Evolutionary conservation across 306 rosid species (phyloP).

Genomic region (Prosopis cineraria): DNA sequence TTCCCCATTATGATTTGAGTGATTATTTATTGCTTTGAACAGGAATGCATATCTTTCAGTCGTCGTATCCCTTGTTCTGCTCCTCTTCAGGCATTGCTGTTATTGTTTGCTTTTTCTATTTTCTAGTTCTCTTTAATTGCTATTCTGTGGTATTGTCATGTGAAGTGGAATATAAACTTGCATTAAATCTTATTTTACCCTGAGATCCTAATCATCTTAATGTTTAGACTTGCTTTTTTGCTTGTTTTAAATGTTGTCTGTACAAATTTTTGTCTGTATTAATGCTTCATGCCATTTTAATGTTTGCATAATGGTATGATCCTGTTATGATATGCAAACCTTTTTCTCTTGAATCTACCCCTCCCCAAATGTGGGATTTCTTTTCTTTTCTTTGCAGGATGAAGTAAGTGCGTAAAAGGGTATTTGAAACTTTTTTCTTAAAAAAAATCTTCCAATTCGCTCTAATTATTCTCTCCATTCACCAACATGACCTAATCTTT

Average conservation of each 20-base stretch:
- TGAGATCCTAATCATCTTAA: neutral
- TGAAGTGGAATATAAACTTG: neutral
- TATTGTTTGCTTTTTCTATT: slow-evolving; percentile 5
- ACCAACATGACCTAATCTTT: neutral
- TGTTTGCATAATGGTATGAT: neutral
- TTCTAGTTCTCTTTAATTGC: slow-evolving; percentile 14
- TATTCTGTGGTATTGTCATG: slow-evolving; percentile 13
- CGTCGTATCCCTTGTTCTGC: too few species aligned
- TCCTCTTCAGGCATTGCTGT: neutral
- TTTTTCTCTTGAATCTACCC: too few species aligned
- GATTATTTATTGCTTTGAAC: slow-evolving; percentile 13
- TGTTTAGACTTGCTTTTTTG: neutral
- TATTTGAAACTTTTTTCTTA: too few species aligned
- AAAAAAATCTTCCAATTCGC: neutral
- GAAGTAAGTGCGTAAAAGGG: too few species aligned
- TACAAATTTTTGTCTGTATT: neutral
- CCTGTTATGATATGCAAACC: neutral
- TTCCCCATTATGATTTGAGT: slow-evolving; percentile 24
- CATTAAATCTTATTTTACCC: neutral
- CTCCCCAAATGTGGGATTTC: too few species aligned
- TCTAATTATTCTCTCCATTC: neutral
- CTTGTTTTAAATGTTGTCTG: neutral
- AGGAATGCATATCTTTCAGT: slow-evolving; percentile 17
- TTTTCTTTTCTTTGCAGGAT: too few species aligned
- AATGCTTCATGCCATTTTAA: neutral